phyloP scores from a whole-genome alignment of 805 yeast species.

The Wickerhamiella kazuoi region DNA sequence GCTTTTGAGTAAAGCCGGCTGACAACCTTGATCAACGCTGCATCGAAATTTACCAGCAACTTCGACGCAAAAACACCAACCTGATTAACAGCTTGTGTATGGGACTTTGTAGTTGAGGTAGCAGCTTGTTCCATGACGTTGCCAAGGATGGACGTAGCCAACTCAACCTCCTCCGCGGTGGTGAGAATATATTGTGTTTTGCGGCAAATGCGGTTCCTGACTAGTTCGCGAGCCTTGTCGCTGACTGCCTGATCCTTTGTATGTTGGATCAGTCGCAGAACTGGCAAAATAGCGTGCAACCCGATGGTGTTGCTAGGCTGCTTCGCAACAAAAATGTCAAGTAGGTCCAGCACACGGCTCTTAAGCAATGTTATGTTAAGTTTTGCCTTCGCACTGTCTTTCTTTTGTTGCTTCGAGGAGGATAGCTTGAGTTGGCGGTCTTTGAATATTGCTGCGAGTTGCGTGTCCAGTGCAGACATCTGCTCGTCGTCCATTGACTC shows the following conservation, averaged over 20 bases:
- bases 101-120: constrained; percentile 31
- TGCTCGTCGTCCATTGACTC: constrained; percentile 92
- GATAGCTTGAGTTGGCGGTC: constrained; percentile 57
- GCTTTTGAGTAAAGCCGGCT: constrained; percentile 39
- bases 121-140: constrained; percentile 24
- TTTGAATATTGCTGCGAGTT: constrained; percentile 64
- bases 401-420: constrained; percentile 34
- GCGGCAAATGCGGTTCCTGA: constrained; percentile 26
- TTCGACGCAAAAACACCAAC: constrained; percentile 50
- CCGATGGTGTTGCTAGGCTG: constrained; percentile 22
- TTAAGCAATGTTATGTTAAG: constrained; percentile 67
- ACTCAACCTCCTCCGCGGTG: constrained; percentile 12
- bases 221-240: constrained; percentile 52
- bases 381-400: constrained; percentile 61
- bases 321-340: constrained; percentile 41
- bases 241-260: constrained; percentile 60
- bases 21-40: constrained; percentile 24
- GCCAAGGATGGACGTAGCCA: constrained; percentile 13
- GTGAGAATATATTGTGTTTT: constrained; percentile 8
- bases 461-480: constrained; percentile 86
- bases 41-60: constrained; percentile 24
- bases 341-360: constrained; percentile 55
- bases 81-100: constrained; percentile 42
- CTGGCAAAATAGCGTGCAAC: constrained; percentile 33
- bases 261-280: constrained; percentile 40